A percentile compares a stretch with the other conserved stretches of the same genome.
These are phyloP conservation scores for Phytophthora quininea DNA, from an alignment of 352 stramenopile species.

Conservation along the genomic window DNA sequence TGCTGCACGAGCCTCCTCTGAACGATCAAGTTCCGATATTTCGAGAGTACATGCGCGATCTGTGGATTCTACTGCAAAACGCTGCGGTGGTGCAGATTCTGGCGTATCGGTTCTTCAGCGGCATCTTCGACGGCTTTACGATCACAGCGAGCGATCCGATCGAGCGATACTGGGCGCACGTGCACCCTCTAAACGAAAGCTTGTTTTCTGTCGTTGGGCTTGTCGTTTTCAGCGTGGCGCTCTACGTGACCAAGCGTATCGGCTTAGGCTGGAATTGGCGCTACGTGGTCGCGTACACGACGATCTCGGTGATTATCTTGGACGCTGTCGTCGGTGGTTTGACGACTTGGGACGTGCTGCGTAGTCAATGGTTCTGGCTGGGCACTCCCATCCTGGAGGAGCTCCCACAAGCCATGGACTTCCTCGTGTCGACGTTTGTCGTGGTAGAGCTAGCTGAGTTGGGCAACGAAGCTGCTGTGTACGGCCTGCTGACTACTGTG, in stretches of 20 bases:
- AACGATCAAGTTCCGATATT: constrained; percentile 20
- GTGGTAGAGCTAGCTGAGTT: constrained; percentile 63
- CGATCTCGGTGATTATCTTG: constrained; percentile 41
- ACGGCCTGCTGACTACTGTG: constrained; percentile 61
- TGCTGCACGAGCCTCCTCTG: constrained; percentile 41
- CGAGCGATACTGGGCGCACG: constrained; percentile 38
- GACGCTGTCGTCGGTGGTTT: constrained; percentile 46
- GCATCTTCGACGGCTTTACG: constrained; percentile 46
- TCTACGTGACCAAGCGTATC: constrained; percentile 46
- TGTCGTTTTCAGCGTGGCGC: constrained; percentile 40
- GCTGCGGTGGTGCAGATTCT: constrained; percentile 55
- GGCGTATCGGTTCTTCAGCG: constrained; percentile 57
- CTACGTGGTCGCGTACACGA: constrained; percentile 39
- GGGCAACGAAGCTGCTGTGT: constrained; percentile 62
- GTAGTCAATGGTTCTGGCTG: constrained; percentile 72
- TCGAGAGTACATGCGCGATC: constrained; percentile 31
- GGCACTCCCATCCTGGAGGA: constrained; percentile 53
- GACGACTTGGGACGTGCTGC: constrained; percentile 54
- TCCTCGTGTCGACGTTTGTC: constrained; percentile 62
- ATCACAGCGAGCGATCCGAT: constrained; percentile 43
- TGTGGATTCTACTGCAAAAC: constrained; percentile 54
- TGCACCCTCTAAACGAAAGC: constrained; percentile 41
- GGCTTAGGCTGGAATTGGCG: constrained; percentile 64
- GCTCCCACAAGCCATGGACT: constrained; percentile 52
- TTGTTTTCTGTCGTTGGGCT: constrained; percentile 36